Evolutionary conservation across 345 rosid genomes (phyloP).

Genomic region (Pelargonium nanum): DNA sequence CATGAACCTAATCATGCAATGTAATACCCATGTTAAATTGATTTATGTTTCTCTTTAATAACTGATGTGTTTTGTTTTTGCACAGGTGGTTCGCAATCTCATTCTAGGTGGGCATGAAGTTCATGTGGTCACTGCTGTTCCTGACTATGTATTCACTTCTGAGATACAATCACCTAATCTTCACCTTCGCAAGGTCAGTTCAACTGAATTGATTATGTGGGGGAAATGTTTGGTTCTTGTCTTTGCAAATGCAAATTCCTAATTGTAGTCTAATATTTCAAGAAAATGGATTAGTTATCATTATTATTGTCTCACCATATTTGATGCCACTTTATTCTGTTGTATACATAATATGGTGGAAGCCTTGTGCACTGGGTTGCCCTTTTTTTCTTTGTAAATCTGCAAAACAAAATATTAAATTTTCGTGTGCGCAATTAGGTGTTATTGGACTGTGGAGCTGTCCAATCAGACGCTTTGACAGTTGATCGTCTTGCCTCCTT

Average conservation of each 20-base stretch:
- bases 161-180: conserved; percentile 82
- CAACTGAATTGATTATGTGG: no score
- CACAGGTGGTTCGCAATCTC: conserved; percentile 78
- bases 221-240: not conserved
- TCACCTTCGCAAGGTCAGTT: conserved; percentile 67
- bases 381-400: no score
- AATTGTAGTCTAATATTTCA: not conserved
- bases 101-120: conserved; percentile 93
- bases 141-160: conserved; percentile 91
- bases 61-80: not conserved
- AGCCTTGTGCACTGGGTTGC: no score
- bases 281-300: no score
- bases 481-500: conserved; percentile 96
- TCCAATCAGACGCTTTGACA: conserved; percentile 96
- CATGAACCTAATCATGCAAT: not conserved
- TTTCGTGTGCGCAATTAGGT: conserved; percentile 28
- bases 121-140: conserved; percentile 92
- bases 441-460: conserved; percentile 92
- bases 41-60: no score
- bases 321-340: no score
- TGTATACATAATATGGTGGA: not conserved
- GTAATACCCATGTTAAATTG: no score
- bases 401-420: not conserved
- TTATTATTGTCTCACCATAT: no score
- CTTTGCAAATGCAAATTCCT: not conserved